Base-by-base conservation (phyloP, 192 early-diverging fungal species). In the Coemansia sp. region DNA sequence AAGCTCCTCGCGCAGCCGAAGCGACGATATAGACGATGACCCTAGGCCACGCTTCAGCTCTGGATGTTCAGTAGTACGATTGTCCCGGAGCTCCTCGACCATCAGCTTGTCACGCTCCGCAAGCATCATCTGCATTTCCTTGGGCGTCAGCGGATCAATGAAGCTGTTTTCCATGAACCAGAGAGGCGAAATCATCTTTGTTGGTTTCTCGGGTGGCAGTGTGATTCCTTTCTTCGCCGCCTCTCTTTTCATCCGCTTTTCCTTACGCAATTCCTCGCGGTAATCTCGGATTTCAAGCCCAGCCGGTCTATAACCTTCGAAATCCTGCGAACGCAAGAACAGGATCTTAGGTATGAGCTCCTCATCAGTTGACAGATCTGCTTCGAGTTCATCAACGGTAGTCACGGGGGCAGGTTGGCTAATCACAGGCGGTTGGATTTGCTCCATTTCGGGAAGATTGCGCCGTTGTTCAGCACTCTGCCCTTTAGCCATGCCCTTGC, bases 351-450 rank as follows among this genome's bases (percentile, higher is more conserved):
- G 68, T 5, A 80, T 80, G 6, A 69, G 72, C 66, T 74, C 77
- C 42, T 80, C 77, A 16, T 80, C 77, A 0, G 72, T 53, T 5
- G 77, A 68, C 49, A 70, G 45, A 20, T 74, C 77, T 20, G 68
- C 72, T 28, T 80, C 77, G 4, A 80, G 49, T 34, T 74, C 72
- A 0, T 80, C 77, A n/a, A 80, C 46, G 1, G 77, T 75, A 1
- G 64, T 53, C 0, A 64, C 68, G 0, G 57, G 72, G 34, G 53
- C 39, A 8, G 61, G 61, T 3, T 55, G 49, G 7, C 56, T 61
- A n/a, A 59, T 35, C 34, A 61, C 64, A 3, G 57, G 33, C 12
- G 72, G 65, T 2, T 63, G 42, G 34, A 71, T 49, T 63, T 80
- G 72, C 58, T 80, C 49, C 77, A 80, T 80, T 40, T 80, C 77